Conservation (phyloP, 2,329 filamentous ascomycete species). For the Botrytis fabae region DNA sequence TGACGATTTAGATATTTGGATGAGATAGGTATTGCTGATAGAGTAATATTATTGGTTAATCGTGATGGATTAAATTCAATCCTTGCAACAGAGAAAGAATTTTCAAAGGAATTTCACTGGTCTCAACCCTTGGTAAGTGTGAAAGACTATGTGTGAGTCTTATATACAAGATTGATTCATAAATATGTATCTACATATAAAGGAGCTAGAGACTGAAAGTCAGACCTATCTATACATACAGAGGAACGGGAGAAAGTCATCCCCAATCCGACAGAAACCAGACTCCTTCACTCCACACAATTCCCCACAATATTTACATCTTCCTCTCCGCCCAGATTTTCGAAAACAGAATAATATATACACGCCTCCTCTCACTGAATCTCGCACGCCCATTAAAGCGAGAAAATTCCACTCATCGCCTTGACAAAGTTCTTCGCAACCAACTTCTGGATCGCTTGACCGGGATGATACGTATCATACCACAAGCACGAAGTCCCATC, state of each 20-base stretch:
- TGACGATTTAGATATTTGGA: not conserved
- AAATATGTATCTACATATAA: not conserved
- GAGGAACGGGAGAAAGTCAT: not conserved
- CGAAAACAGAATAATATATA: not conserved
- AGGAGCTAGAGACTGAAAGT: not conserved
- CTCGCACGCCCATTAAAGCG: not conserved
- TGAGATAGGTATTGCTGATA: not conserved
- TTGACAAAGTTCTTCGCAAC: constrained; percentile 17
- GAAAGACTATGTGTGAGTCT: not conserved
- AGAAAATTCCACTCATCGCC: constrained; percentile 7
- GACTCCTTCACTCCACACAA: not conserved
- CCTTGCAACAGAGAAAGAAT: not conserved
- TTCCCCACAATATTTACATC: not conserved
- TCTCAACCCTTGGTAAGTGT: not conserved
- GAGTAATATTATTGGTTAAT: not conserved
- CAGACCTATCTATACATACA: not conserved
- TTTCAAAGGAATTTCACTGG: not conserved
- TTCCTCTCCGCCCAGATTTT: no score
- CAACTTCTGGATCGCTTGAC: constrained; percentile 17
- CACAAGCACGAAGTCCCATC: constrained; percentile 19
- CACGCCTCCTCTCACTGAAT: not conserved
- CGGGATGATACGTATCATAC: constrained; percentile 19
- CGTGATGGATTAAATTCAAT: not conserved
- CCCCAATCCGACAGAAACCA: not conserved
- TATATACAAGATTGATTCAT: no score